Base-by-base conservation (phyloP, 352 stramenopile species). In the Globisporangium mamillatum region DNA sequence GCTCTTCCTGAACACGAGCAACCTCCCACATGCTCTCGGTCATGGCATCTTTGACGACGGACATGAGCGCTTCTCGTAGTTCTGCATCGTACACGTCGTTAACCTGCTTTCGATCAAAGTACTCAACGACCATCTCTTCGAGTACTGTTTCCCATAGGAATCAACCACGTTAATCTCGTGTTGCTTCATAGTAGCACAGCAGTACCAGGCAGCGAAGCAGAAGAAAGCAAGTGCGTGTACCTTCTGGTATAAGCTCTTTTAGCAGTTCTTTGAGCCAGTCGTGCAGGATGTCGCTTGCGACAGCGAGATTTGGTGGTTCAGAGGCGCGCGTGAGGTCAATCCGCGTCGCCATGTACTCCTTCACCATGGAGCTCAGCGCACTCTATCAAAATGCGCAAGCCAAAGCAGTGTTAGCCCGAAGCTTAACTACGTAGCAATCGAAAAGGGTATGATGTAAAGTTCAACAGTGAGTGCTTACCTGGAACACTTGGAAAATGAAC, bases 241-340 rank as follows among this genome's bases (percentile, higher is more conserved):
- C 52, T 58, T 58, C 52, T 22, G 24, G 52, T 14, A 58, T 25
- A 7, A 58, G 52, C 52, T 58, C 52, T 18, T n/a, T 58, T 8
- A 75, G 60, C 14, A 86, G 55, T n/a, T 83, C 79, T 4, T 54
- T 53, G n/a, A 69, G 64, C 70, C 69, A 77, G 20, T 83, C 76
- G 29, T 74, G 57, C 22, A 86, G 36, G 9, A 89, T 32, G 46
- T 87, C 79, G 0, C 52, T 41, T 24, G 75, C 70, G 12, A 89
- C 64, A 5, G 74, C 66, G 14, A 61, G 24, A 0, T 57, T 16
- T 1, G 67, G 64, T 1, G 65, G 53, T 1, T 69, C 72, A 0
- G 79, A 70, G 2, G 75, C 69, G 18, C 77, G 67, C 34, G 79
- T 68, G 25, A 84, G 69, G 64, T 84, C 72, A 2, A 78, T 38